These are phyloP conservation scores for Coprinopsis sp. DNA, from an alignment of 768 basidiomycete species.

Conservation along the genomic window DNA sequence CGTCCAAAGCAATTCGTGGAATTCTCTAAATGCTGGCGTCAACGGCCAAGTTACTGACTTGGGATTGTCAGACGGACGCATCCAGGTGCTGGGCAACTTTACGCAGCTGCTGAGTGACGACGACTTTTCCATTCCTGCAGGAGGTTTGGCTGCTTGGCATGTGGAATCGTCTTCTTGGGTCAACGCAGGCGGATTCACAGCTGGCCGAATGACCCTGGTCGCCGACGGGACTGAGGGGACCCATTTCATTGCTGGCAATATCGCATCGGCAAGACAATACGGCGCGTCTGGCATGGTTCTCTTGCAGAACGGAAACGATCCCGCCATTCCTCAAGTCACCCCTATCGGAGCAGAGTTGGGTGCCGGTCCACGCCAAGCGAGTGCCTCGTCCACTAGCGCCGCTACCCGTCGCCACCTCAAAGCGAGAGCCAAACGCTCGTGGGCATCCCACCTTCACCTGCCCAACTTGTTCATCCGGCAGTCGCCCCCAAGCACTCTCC, in stretches of 20 bases:
- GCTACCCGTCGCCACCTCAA: conserved; percentile 35
- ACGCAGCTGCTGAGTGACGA: conserved; percentile 38
- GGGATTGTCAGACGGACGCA: conserved; percentile 38
- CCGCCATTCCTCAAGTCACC: conserved; percentile 49
- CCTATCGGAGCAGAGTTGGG: conserved; percentile 60
- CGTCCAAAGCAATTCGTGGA: conserved; percentile 61
- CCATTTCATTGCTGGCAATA: conserved; percentile 69
- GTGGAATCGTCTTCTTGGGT: conserved; percentile 57
- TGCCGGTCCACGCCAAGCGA: conserved; percentile 20
- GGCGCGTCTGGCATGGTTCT: conserved; percentile 80
- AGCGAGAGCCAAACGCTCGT: conserved; percentile 33
- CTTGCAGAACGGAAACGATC: conserved; percentile 57
- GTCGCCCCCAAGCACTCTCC: conserved; percentile 27
- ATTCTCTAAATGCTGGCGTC: conserved; percentile 64
- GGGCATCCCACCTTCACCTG: conserved; percentile 47
- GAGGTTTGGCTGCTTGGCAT: conserved; percentile 79
- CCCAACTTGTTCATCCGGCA: conserved; percentile 50
- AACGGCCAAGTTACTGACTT: conserved; percentile 72
- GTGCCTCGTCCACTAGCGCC: conserved; percentile 25
- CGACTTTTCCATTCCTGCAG: conserved; percentile 31
- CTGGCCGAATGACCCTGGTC: conserved; percentile 66
- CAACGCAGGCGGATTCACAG: conserved; percentile 68
- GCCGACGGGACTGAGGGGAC: conserved; percentile 56
- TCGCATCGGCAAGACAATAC: conserved; percentile 51
- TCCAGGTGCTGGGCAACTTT: conserved; percentile 78